Evolutionary conservation across 495 filamentous ascomycete genomes (phyloP).

Genomic region (Glonium stellatum): DNA sequence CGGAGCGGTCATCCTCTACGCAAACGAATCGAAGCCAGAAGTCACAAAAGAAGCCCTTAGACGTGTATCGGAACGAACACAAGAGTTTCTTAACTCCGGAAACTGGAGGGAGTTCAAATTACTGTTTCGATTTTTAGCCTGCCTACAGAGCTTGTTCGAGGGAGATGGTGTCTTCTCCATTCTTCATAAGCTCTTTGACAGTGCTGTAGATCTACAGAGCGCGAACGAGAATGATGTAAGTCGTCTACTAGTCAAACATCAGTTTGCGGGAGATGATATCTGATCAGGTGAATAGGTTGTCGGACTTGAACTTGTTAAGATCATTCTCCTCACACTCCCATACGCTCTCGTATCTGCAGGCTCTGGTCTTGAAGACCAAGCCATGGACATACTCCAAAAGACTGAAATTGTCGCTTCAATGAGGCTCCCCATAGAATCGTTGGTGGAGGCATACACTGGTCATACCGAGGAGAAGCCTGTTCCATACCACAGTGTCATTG

Average conservation of each 20-base stretch:
- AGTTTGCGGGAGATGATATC: not conserved
- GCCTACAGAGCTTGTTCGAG: conserved; percentile 69
- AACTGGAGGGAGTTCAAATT: conserved; percentile 90
- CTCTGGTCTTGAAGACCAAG: conserved; percentile 58
- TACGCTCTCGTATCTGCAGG: conserved; percentile 75
- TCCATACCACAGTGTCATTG: conserved; percentile 63
- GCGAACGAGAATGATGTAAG: conserved; percentile 83
- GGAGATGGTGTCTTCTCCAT: conserved; percentile 81
- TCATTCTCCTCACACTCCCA: conserved; percentile 86
- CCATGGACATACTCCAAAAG: conserved; percentile 73
- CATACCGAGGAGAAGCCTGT: conserved; percentile 46
- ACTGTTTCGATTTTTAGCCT: conserved; percentile 75
- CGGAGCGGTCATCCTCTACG: conserved; percentile 67
- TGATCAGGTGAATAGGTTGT: conserved; percentile 45
- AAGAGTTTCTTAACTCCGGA: conserved; percentile 58
- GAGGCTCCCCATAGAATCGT: conserved; percentile 68
- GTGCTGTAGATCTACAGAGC: conserved; percentile 82
- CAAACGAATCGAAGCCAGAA: conserved; percentile 67
- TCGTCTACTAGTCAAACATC: conserved; percentile 4
- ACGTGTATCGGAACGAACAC: conserved; percentile 49
- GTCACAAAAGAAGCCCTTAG: conserved; percentile 60
- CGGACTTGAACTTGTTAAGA: conserved; percentile 85
- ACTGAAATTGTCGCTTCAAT: conserved; percentile 86
- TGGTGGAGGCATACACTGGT: conserved; percentile 74
- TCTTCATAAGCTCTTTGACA: conserved; percentile 74